Evolutionary conservation across 1,284 basidiomycete species (phyloP), one percentile per base, ranked within the genome.

Genomic region (Ganoderma multipileum): DNA sequence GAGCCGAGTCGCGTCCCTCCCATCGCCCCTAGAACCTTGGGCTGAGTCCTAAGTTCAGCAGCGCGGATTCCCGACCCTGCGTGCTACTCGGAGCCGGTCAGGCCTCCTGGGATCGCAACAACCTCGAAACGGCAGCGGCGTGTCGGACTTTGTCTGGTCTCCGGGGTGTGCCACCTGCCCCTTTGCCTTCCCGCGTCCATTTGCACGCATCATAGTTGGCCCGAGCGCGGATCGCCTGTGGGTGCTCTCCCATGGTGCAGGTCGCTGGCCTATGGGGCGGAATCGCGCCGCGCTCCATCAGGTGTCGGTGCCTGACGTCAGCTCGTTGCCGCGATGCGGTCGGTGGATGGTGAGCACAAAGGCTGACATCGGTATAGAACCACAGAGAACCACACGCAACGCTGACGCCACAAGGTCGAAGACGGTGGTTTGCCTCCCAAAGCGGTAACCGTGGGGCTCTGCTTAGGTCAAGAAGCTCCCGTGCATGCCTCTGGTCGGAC

Each of bases 81-180:
- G 33, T 57, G 28, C 55, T 57, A 5, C 33, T 38, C 55, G 55
- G 55, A 38, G 33, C 55, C 55, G 30, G 33, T 11, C 33, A 58
- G 18, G 1, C 30, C 36, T 33, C 30, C 52, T 33, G 4, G 52
- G 52, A 55, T 33, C 30, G 52, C 26, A 33, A 23, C 52, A 7
- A 55, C 16, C 52, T 23, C 52, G 52, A 55, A 55, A 20, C 23
- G 47, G 26, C 47, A 50, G 23, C 23, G 23, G 20, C 16, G 28
- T 9, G 55, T 58, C 55, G 55, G 55, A 38, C 33, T 30, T 30
- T 38, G n/a, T 50, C 47, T 50, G 47, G 47, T 50, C 47, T 50
- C 47, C 47, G 47, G 47, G 47, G 11, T 23, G 11, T 12, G 47
- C 23, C 47, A 18, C 52, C 28, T 55, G 26, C 28, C 23, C 30